phyloP scores from a whole-genome alignment of 73 alveolate species.

The Paramecium sexaurelia region DNA sequence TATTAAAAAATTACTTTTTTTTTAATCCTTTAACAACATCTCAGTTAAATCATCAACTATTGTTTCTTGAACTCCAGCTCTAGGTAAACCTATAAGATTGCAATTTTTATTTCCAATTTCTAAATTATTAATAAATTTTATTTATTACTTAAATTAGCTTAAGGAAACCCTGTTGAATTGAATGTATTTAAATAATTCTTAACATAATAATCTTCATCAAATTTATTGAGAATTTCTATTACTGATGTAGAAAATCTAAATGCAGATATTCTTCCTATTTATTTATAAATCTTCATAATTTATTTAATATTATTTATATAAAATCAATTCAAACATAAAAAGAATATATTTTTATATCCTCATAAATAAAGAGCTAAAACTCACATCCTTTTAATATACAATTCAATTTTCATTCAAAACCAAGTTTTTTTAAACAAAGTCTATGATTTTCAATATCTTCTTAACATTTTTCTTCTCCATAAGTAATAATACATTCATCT shows the following conservation, averaged over 20 bases:
- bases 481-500: conserved; percentile 71
- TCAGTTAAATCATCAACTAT: conserved; percentile 22
- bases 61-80: neutral
- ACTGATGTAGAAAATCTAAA: neutral
- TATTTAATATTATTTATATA: neutral
- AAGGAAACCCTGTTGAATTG: neutral
- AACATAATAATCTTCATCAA: conserved; percentile 40
- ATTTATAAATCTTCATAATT: neutral
- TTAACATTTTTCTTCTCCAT: conserved; percentile 71
- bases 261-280: neutral
- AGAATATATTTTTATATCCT: neutral
- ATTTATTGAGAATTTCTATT: neutral
- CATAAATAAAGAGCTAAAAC: no score
- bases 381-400: no score
- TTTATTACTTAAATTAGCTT: neutral
- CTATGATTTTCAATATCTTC: conserved; percentile 71
- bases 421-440: conserved; percentile 68
- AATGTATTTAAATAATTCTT: neutral
- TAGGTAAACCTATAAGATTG: conserved; percentile 18
- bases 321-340: neutral
- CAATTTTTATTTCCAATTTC: conserved; percentile 9
- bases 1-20: neutral
- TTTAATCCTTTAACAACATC: neutral
- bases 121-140: neutral
- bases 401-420: conserved; percentile 53